Percentiles rank a stretch among this genome's conserved stretches.
phyloP scores from a whole-genome alignment of 2,329 filamentous ascomycete species.

The Fusarium temperatum region DNA sequence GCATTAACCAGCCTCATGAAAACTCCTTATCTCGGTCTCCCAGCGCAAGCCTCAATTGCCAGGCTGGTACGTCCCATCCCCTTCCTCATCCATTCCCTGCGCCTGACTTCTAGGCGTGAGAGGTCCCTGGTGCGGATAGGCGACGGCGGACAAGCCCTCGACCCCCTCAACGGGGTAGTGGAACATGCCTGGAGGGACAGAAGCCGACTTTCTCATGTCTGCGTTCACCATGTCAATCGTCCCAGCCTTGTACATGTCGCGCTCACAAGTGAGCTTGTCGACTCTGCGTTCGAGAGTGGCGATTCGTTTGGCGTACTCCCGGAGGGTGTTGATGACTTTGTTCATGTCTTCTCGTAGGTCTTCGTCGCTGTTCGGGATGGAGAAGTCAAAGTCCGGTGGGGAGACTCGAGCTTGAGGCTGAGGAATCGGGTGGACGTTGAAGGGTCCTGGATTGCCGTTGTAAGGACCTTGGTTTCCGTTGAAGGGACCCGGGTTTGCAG shows the following conservation, averaged over 20 bases:
- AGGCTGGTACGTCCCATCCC: background rate
- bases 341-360: background rate
- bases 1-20: background rate
- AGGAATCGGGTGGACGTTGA: background rate
- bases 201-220: background rate
- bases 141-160: background rate
- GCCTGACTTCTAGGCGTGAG: conserved; percentile 13
- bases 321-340: background rate
- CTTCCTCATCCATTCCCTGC: background rate
- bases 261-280: background rate
- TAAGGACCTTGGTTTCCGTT: background rate
- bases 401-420: background rate
- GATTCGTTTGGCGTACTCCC: background rate
- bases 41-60: background rate
- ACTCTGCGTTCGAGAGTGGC: background rate
- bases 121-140: background rate
- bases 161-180: background rate
- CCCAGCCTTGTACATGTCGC: background rate
- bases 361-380: background rate
- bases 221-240: background rate
- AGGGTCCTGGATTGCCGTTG: background rate
- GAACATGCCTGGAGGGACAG: background rate
- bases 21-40: background rate
- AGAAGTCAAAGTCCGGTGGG: background rate
- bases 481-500: background rate